Percentiles rank a stretch among this genome's conserved stretches.
These are phyloP conservation scores for Phytopythium aichiense DNA, from an alignment of 352 stramenopile species.

Conservation along the genomic window DNA sequence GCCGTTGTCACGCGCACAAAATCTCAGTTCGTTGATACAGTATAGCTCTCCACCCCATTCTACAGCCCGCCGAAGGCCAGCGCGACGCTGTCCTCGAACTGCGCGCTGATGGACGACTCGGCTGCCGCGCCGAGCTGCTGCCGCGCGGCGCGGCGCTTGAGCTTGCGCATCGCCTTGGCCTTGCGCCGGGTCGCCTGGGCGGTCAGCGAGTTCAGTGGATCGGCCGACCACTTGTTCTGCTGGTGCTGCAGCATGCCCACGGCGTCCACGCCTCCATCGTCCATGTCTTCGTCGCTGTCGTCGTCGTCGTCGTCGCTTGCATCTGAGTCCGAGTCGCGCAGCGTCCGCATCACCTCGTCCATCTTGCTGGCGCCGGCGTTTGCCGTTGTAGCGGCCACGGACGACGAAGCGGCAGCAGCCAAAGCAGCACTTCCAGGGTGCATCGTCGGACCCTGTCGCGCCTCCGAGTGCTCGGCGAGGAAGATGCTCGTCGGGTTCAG, in stretches of 20 bases:
- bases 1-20: conserved; percentile 4
- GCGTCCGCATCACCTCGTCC: conserved; percentile 31
- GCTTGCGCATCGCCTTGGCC: conserved; percentile 73
- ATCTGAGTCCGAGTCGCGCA: conserved; percentile 53
- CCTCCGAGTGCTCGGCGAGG: conserved; percentile 23
- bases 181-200: conserved; percentile 44
- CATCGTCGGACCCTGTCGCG: conserved; percentile 2
- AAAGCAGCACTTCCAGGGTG: neutral
- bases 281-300: conserved; percentile 41
- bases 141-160: conserved; percentile 59
- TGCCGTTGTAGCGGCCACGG: too few species aligned
- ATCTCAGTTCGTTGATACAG: conserved; percentile 12
- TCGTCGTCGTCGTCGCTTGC: conserved; percentile 40
- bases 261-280: conserved; percentile 34
- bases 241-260: conserved; percentile 31
- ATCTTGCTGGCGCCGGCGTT: conserved; percentile 8
- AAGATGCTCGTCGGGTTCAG: conserved; percentile 75
- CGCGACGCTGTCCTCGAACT: conserved; percentile 48
- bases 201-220: conserved; percentile 56
- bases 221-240: conserved; percentile 45
- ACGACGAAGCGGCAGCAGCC: conserved; percentile 4
- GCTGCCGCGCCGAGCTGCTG: conserved; percentile 50
- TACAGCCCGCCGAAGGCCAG: conserved; percentile 26
- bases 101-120: conserved; percentile 53
- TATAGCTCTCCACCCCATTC: conserved; percentile 8